Conservation (phyloP, 2,329 filamentous ascomycete genomes). For the Arachnomyces sp. region DNA sequence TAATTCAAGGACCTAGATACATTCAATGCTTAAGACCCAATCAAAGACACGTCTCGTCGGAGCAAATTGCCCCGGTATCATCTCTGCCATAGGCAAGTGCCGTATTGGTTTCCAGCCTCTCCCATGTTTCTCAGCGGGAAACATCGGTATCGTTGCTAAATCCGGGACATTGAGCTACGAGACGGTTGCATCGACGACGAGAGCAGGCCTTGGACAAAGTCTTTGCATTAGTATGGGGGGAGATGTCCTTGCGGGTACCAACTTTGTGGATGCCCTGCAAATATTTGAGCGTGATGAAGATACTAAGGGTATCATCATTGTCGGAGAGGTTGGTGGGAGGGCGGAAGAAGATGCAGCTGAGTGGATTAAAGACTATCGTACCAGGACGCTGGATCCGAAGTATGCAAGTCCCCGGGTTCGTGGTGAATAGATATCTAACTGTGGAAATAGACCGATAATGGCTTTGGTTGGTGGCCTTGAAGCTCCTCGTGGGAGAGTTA, state of each 20-base stretch:
- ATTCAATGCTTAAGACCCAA: constrained; percentile 63
- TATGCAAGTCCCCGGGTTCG: constrained; percentile 29
- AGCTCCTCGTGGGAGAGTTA: constrained; percentile 56
- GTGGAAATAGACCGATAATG: constrained; percentile 53
- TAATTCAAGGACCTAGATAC: constrained; percentile 39
- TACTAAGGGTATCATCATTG: constrained; percentile 62
- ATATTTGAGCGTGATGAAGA: constrained; percentile 59
- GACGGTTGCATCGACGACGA: constrained; percentile 64
- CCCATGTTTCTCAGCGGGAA: constrained; percentile 60
- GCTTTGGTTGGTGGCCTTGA: constrained; percentile 60
- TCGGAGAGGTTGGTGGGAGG: constrained; percentile 64
- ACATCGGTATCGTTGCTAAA: constrained; percentile 69
- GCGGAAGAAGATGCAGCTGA: constrained; percentile 64
- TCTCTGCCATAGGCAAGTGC: constrained; percentile 62
- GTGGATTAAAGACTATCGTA: constrained; percentile 60
- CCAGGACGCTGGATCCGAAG: constrained; percentile 54
- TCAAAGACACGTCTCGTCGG: constrained; percentile 65
- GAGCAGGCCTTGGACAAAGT: constrained; percentile 67
- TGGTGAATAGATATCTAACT: constrained; percentile 12
- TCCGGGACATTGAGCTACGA: constrained; percentile 75
- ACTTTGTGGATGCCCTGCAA: constrained; percentile 61
- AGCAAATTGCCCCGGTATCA: constrained; percentile 74
- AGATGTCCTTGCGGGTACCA: constrained; percentile 65
- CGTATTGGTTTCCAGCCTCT: constrained; percentile 70
- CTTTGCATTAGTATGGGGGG: constrained; percentile 71